Conservation (phyloP, 148 eudicot species). For the Nepenthes gracilis region DNA sequence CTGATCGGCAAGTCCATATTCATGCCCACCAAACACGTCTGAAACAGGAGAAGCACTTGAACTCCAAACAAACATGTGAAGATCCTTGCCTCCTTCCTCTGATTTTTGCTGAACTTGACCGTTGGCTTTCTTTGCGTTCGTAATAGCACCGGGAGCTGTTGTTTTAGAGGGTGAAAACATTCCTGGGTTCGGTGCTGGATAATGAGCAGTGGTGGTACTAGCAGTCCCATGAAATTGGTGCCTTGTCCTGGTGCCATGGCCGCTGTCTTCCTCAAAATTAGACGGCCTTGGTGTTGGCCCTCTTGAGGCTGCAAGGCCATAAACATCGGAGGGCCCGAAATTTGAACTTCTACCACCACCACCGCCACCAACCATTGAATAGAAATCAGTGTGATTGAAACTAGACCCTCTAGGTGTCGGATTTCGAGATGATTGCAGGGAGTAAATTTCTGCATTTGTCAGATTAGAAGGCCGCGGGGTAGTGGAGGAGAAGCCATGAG, state of each 20-base stretch:
- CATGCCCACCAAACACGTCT: conserved; percentile 56
- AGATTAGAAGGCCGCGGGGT: conserved; percentile 68
- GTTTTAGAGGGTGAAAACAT: conserved; percentile 62
- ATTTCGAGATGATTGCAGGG: conserved; percentile 64
- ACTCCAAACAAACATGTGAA: conserved; percentile 88
- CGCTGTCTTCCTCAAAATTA: conserved; percentile 59
- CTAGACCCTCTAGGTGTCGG: conserved; percentile 86
- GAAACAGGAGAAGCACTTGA: conserved; percentile 75
- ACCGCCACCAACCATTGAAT: conserved; percentile 44
- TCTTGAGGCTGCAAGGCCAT: conserved; percentile 31
- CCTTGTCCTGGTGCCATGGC: conserved; percentile 19
- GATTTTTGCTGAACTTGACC: conserved; percentile 14
- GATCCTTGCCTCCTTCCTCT: conserved; percentile 45
- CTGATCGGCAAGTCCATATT: conserved; percentile 36
- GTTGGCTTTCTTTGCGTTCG: conserved; percentile 15
- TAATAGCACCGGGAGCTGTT: conserved; percentile 4
- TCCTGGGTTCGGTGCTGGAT: conserved; percentile 84
- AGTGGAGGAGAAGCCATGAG: conserved; percentile 35
- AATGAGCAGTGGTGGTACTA: conserved; percentile 13
- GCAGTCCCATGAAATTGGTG: conserved; percentile 16
- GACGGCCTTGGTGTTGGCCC: conserved; percentile 78
- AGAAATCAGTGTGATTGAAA: conserved; percentile 79
- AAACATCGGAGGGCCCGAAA: conserved; percentile 63
- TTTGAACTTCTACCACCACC: conserved; percentile 60
- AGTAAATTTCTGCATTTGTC: conserved; percentile 89